phyloP scores from a whole-genome alignment of 768 basidiomycete genomes.

The Grammothele lineata region DNA sequence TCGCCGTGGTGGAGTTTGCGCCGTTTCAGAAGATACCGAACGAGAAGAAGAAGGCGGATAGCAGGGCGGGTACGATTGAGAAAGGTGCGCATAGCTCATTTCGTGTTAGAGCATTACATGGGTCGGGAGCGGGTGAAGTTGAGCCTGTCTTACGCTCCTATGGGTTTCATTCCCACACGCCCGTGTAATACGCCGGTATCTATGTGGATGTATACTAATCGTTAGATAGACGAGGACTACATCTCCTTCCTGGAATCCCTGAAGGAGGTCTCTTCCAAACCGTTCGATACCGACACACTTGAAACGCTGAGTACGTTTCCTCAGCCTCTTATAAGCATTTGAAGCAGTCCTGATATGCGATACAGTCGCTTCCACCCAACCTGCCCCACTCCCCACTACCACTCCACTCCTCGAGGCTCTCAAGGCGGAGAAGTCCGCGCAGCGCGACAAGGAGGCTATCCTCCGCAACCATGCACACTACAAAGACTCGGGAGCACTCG shows the following conservation, averaged over 20 bases:
- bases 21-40: constrained; percentile 84
- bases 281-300: constrained; percentile 54
- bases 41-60: constrained; percentile 74
- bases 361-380: constrained; percentile 62
- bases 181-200: too few relatives aligned
- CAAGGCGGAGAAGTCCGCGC: constrained; percentile 69
- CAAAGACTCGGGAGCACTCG: constrained; percentile 41
- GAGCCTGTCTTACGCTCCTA: too few relatives aligned
- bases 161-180: too few relatives aligned
- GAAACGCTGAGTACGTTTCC: constrained; percentile 54
- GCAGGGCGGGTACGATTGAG: constrained; percentile 83
- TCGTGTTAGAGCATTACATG: neutral
- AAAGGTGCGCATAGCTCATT: constrained; percentile 50
- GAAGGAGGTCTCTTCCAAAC: constrained; percentile 42
- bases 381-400: constrained; percentile 62
- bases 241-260: constrained; percentile 78
- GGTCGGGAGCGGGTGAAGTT: too few relatives aligned
- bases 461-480: constrained; percentile 71
- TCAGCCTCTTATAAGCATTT: too few relatives aligned
- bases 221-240: constrained; percentile 69
- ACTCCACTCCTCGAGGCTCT: constrained; percentile 94
- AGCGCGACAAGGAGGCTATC: constrained; percentile 71
- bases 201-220: too few relatives aligned
- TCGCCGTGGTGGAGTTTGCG: constrained; percentile 90
- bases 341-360: too few relatives aligned